These are phyloP conservation scores for Cladobotryum protrusum DNA, from an alignment of 2,329 filamentous ascomycete genomes.

Conservation along the genomic window DNA sequence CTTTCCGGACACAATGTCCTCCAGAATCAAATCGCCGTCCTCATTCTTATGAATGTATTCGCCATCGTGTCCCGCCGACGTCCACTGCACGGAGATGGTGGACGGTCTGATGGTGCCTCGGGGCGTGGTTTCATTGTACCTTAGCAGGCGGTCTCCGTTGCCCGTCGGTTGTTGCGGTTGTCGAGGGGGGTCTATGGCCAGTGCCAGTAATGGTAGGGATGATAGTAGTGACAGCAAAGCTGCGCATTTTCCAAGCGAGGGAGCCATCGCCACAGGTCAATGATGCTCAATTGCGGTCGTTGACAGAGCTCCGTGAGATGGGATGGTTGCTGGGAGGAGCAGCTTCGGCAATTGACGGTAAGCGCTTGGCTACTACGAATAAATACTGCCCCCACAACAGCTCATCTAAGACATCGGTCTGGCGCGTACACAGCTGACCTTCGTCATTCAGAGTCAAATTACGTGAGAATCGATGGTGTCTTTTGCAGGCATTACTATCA, in stretches of 20 bases:
- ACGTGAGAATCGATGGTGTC: too few species aligned
- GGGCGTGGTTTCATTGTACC: conserved; percentile 54
- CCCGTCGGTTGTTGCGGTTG: conserved; percentile 49
- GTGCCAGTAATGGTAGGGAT: conserved; percentile 14
- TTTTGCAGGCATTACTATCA: too few species aligned
- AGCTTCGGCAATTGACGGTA: too few species aligned
- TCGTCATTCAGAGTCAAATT: too few species aligned
- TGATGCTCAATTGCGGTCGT: background rate
- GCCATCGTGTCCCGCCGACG: conserved; percentile 53
- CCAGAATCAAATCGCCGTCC: conserved; percentile 50
- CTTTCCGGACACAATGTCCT: conserved; percentile 54
- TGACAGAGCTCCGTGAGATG: background rate
- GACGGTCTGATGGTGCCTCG: conserved; percentile 38
- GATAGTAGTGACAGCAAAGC: conserved; percentile 13
- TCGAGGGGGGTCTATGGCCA: conserved; percentile 44
- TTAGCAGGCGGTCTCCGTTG: conserved; percentile 49
- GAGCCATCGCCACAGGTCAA: background rate
- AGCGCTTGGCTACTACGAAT: too few species aligned
- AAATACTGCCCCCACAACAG: too few species aligned
- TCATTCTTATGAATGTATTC: conserved; percentile 50
- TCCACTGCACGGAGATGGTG: conserved; percentile 49
- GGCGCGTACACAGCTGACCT: too few species aligned
- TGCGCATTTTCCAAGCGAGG: conserved; percentile 6
- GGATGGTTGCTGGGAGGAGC: too few species aligned
- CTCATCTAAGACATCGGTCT: too few species aligned